Percentiles rank a stretch among this genome's conserved stretches.
phyloP scores from a whole-genome alignment of 208 protist genomes.

The Trypanosoma rangeli region DNA sequence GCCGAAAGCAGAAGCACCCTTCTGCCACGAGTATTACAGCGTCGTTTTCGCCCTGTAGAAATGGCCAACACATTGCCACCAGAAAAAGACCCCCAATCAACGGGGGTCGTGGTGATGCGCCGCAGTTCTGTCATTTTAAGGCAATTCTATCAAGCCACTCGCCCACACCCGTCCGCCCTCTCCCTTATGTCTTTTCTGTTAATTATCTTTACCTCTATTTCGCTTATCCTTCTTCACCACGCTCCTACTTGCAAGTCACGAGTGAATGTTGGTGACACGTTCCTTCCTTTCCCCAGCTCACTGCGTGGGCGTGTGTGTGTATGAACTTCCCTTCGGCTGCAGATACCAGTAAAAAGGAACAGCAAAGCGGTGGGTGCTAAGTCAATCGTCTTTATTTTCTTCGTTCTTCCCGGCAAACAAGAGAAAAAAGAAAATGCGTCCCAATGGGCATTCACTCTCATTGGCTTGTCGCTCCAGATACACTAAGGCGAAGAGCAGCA shows the following conservation, averaged over 20 bases:
- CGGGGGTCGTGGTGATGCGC: slow-evolving; percentile 23
- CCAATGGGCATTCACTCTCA: neutral
- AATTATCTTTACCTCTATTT: neutral
- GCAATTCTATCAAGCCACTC: neutral
- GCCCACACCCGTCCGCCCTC: neutral
- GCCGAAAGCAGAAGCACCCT: slow-evolving; percentile 46
- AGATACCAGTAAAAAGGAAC: neutral
- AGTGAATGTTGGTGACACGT: neutral
- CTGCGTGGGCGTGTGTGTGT: neutral
- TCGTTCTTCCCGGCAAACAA: neutral
- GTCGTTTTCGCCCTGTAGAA: slow-evolving; percentile 1
- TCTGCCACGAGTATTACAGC: neutral
- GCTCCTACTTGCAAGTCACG: neutral
- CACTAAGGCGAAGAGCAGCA: neutral
- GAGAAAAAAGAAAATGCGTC: neutral
- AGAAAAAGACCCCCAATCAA: slow-evolving; percentile 28
- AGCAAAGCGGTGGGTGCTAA: neutral
- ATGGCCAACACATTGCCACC: slow-evolving; percentile 19
- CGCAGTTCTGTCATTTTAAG: slow-evolving; percentile 25
- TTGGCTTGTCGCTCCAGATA: neutral
- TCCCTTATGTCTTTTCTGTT: neutral
- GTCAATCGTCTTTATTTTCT: neutral
- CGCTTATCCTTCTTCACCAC: neutral
- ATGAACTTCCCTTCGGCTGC: slow-evolving; percentile 1
- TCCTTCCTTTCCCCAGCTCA: neutral